Conservation (phyloP, 805 yeast species). For the Candida coquimbonensis region DNA sequence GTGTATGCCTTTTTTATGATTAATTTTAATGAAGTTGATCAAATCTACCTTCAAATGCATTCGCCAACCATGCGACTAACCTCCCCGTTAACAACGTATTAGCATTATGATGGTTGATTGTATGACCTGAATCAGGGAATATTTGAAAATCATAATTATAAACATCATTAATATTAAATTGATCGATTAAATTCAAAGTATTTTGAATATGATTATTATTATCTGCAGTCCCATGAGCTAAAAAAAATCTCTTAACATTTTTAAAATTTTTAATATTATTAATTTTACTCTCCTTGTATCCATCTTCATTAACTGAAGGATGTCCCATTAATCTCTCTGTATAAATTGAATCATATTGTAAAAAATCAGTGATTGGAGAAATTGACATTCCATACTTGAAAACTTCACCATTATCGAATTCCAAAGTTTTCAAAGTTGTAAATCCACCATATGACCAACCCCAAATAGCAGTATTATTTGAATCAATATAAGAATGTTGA, state of each 20-base stretch:
- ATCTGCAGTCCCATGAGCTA: constrained; percentile 82
- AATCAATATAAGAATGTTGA: constrained; percentile 39
- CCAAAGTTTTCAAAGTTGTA: constrained; percentile 65
- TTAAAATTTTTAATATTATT: constrained; percentile 37
- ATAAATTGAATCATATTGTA: constrained; percentile 66
- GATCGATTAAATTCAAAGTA: constrained; percentile 53
- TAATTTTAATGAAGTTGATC: constrained; percentile 9
- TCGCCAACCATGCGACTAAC: constrained; percentile 48
- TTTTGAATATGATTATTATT: constrained; percentile 80
- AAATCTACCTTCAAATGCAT: constrained; percentile 43
- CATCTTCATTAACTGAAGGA: constrained; percentile 42
- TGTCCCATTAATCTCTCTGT: constrained; percentile 70
- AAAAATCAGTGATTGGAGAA: constrained; percentile 83
- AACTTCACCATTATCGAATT: constrained; percentile 51
- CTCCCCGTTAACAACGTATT: constrained; percentile 64
- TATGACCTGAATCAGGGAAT: constrained; percentile 91
- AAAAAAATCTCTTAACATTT: constrained; percentile 46
- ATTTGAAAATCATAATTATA: constrained; percentile 80
- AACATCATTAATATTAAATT: constrained; percentile 43
- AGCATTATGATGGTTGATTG: constrained; percentile 76
- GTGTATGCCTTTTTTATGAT: too few relatives aligned
- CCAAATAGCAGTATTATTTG: constrained; percentile 59
- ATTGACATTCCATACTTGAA: constrained; percentile 77
- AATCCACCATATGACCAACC: constrained; percentile 91
- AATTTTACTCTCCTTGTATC: constrained; percentile 42